phyloP scores from a whole-genome alignment of 2,329 filamentous ascomycete genomes.

The Exophiala alcalophila region DNA sequence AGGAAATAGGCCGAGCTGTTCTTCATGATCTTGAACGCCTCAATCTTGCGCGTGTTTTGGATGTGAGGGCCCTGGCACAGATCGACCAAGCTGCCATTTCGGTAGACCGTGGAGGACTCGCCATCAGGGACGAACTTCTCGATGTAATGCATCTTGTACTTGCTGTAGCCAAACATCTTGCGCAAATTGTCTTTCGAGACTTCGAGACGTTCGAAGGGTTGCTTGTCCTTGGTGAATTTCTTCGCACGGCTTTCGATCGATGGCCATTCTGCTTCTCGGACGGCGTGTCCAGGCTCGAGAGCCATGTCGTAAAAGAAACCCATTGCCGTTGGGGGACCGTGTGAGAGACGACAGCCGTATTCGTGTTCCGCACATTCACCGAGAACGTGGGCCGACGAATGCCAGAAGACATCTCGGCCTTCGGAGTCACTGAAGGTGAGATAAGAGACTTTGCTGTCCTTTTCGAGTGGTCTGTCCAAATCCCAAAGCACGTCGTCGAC shows the following conservation, averaged over 20 bases:
- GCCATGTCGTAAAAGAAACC: conserved; percentile 99
- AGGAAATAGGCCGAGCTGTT: conserved; percentile 86
- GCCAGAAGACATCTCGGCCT: conserved; percentile 96
- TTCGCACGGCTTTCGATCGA: conserved; percentile 75
- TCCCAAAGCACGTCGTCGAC: conserved; percentile 91
- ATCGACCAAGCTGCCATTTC: conserved; percentile 91
- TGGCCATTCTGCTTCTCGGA: conserved; percentile 77
- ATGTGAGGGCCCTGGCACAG: conserved; percentile 94
- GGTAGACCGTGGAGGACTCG: conserved; percentile 89
- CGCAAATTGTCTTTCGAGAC: conserved; percentile 87
- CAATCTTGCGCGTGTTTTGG: conserved; percentile 87
- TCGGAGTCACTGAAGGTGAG: conserved; percentile 73
- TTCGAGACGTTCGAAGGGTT: conserved; percentile 84
- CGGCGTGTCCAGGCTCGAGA: conserved; percentile 64
- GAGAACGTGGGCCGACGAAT: conserved; percentile 92
- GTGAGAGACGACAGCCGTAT: conserved; percentile 88
- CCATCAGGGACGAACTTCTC: conserved; percentile 86
- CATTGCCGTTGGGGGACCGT: conserved; percentile 85
- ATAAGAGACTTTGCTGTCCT: conserved; percentile 78
- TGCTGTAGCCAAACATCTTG: conserved; percentile 97
- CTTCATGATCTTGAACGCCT: conserved; percentile 90
- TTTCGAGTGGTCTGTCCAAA: conserved; percentile 83
- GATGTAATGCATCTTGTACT: conserved; percentile 98
- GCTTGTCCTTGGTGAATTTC: conserved; percentile 92
- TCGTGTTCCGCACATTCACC: conserved; percentile 88